These are phyloP conservation scores for Pilaira anomala DNA, from an alignment of 192 early-diverging fungal species.

Conservation along the genomic window DNA sequence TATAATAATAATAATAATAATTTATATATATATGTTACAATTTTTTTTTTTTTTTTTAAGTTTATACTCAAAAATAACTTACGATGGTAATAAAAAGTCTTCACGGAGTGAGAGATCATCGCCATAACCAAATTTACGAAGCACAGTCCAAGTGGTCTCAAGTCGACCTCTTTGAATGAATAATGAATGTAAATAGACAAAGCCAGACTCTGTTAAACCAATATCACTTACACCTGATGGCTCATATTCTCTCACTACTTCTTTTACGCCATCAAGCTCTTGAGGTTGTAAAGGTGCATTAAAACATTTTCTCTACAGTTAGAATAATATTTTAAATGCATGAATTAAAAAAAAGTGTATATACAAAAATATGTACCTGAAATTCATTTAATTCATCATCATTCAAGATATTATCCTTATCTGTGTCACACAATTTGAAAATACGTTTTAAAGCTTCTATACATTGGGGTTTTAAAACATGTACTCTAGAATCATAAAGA, in stretches of 20 bases:
- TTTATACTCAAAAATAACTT: constrained; percentile 32
- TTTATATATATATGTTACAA: neutral
- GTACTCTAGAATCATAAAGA: constrained; percentile 92
- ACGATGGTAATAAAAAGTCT: constrained; percentile 85
- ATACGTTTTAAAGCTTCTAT: constrained; percentile 90
- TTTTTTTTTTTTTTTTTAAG: too few species aligned
- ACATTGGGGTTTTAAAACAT: constrained; percentile 87
- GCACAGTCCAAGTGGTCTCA: constrained; percentile 98
- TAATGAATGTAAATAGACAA: constrained; percentile 90
- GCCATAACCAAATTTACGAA: constrained; percentile 95
- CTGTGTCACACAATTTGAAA: constrained; percentile 92
- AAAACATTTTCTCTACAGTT: constrained; percentile 86
- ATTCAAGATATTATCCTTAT: constrained; percentile 89
- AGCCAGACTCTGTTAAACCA: constrained; percentile 90
- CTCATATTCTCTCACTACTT: constrained; percentile 86
- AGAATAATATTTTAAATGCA: neutral
- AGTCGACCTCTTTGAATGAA: constrained; percentile 96
- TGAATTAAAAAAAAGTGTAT: neutral
- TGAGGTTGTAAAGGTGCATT: constrained; percentile 91
- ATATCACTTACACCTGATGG: constrained; percentile 79
- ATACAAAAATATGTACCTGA: constrained; percentile 52
- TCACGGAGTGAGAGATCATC: constrained; percentile 90
- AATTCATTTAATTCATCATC: constrained; percentile 97
- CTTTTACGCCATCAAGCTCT: constrained; percentile 96
- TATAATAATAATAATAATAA: constrained; percentile 23